These are phyloP conservation scores for Centella asiatica DNA, from an alignment of 129 eudicot species.

Conservation along the genomic window DNA sequence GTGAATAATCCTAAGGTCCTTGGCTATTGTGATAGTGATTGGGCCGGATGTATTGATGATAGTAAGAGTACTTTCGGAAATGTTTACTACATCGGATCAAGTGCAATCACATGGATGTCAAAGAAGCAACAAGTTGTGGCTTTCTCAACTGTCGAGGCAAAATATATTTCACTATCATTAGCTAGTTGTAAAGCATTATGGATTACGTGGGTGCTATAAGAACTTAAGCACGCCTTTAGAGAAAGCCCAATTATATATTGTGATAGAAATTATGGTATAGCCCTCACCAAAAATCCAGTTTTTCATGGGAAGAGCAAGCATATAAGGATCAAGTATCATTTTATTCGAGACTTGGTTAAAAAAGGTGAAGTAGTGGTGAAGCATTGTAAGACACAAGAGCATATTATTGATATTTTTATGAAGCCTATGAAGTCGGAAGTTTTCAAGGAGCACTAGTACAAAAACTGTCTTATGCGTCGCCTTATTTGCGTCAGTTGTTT, in stretches of 20 bases:
- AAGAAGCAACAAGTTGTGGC: background rate
- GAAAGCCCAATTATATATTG: background rate
- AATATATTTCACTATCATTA: too few species aligned
- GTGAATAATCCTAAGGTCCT: too few species aligned
- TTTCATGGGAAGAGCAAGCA: slow-evolving; percentile 11
- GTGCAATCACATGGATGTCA: too few species aligned
- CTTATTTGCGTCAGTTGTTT: too few species aligned
- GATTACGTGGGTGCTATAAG: too few species aligned
- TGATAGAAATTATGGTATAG: background rate
- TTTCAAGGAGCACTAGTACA: background rate
- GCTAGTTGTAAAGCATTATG: background rate
- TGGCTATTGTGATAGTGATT: too few species aligned
- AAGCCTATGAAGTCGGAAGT: background rate
- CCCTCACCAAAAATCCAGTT: background rate
- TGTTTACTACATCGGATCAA: too few species aligned
- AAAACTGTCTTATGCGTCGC: too few species aligned
- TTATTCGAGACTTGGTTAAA: too few species aligned
- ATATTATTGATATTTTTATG: background rate
- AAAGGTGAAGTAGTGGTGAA: background rate
- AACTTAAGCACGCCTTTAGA: too few species aligned
- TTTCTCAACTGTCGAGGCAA: background rate
- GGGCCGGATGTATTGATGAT: too few species aligned
- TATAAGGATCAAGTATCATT: slow-evolving; percentile 5
- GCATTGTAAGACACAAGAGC: background rate
- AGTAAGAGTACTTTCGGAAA: too few species aligned